Conservation (phyloP, 805 yeast species). For the Hanseniaspora occidentalis region DNA sequence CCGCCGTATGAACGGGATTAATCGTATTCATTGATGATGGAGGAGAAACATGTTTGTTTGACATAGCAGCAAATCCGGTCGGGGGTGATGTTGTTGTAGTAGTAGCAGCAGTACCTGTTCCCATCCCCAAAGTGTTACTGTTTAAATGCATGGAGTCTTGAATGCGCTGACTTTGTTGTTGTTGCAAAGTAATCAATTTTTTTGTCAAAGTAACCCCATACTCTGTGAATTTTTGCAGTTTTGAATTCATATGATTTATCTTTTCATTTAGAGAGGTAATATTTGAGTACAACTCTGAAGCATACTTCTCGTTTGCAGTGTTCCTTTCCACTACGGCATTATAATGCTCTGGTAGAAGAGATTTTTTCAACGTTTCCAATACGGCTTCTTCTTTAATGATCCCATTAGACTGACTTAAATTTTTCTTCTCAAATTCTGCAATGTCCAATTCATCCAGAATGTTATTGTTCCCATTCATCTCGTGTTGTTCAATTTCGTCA, state of each 20-base stretch:
- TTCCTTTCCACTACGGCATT: not conserved
- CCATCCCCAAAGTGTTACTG: too few species aligned
- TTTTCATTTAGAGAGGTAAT: not conserved
- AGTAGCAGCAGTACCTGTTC: conserved; percentile 6
- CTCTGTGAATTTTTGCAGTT: not conserved
- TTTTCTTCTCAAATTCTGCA: too few species aligned
- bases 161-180: not conserved
- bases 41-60: not conserved
- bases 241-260: not conserved
- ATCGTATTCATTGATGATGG: not conserved
- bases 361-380: not conserved
- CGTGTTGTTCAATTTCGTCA: not conserved
- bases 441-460: too few species aligned
- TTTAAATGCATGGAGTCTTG: not conserved
- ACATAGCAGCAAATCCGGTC: not conserved
- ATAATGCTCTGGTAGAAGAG: not conserved
- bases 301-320: not conserved
- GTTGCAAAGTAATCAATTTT: not conserved
- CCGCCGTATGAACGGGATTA: too few species aligned
- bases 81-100: conserved; percentile 7
- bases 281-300: not conserved
- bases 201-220: not conserved
- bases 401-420: not conserved
- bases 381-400: not conserved
- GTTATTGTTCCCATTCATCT: not conserved